Evolutionary conservation across 169 alveolate genomes (phyloP), one percentile per base, ranked within the genome.

Genomic region (Eimeria necatrix): DNA sequence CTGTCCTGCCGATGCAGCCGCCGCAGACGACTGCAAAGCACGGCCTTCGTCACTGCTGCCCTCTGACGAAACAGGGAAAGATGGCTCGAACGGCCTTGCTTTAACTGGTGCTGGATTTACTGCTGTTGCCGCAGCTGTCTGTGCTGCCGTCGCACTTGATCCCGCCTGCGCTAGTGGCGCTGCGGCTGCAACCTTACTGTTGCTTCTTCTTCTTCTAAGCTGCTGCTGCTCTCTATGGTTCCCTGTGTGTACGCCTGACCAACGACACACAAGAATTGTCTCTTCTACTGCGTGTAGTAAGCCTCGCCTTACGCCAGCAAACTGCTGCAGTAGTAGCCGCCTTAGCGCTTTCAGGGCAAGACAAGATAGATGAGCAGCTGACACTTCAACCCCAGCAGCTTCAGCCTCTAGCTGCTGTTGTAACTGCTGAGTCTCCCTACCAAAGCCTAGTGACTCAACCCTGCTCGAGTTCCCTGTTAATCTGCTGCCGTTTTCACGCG

Each of bases 11-110:
- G 88, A 5, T 78, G 71, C 71, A 10, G 32, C 70, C 49, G 70
- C 70, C 26, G 56, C 52, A n/a, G 12, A 0, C 41, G 68, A 52
- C 74, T 20, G 83, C 4, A 52, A 71, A 5, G 56, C 20, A n/a
- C 83, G 52, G 52, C 73, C 90, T 81, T 81, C 90, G 90, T 81
- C 90, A 22, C 90, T 81, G 90, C 90, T 81, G 51, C 90, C 90
- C 60, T 81, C 90, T 12, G 90, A 81, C 41, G 90, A 81, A 18
- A 81, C 90, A 12, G 51, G 73, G 41, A 81, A 81, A 3, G 90
- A 81, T 1, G 90, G 90, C 53, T 81, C 90, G 16, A 81, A 81
- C 8, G 90, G 90, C 74, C 73, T 51, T 81, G 90, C 90, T 52
- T 20, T 56, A 22, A 52, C 51, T 53, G 90, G 53, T 81, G 90